phyloP scores from a whole-genome alignment of 371 early-diverging fungal genomes.

The Mortierella sp. region DNA sequence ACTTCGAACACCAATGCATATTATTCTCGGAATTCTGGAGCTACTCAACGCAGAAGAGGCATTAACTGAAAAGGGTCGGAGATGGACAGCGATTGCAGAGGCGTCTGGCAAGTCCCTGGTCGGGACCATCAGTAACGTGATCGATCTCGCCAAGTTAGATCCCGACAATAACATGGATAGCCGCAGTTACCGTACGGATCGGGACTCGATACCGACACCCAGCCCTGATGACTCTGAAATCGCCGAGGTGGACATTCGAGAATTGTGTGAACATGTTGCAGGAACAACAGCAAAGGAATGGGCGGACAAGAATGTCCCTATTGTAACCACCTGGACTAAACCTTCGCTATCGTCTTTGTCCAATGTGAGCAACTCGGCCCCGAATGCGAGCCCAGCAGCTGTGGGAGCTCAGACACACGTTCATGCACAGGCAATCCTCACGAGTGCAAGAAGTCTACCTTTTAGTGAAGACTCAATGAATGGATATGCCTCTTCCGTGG shows the following conservation, averaged over 20 bases:
- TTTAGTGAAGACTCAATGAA: constrained; percentile 10
- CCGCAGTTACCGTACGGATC: constrained; percentile 5
- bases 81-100: constrained; percentile 44
- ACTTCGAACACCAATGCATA: constrained; percentile 55
- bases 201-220: constrained; percentile 7
- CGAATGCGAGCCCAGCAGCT: constrained; percentile 12
- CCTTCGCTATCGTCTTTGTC: constrained; percentile 33
- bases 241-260: constrained; percentile 49
- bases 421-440: neutral
- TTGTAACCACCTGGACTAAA: constrained; percentile 45
- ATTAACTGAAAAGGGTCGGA: constrained; percentile 38
- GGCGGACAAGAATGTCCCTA: constrained; percentile 37
- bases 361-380: neutral
- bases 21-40: constrained; percentile 54
- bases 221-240: constrained; percentile 16
- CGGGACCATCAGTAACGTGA: constrained; percentile 52
- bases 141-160: constrained; percentile 55
- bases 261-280: constrained; percentile 41
- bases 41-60: constrained; percentile 51
- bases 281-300: constrained; percentile 34
- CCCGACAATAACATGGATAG: constrained; percentile 34
- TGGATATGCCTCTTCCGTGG: constrained; percentile 20
- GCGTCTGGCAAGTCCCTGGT: constrained; percentile 46
- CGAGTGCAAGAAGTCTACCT: neutral
- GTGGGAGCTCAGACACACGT: neutral